Conservation (phyloP, 805 yeast species). For the Ogataea dorogensis region DNA sequence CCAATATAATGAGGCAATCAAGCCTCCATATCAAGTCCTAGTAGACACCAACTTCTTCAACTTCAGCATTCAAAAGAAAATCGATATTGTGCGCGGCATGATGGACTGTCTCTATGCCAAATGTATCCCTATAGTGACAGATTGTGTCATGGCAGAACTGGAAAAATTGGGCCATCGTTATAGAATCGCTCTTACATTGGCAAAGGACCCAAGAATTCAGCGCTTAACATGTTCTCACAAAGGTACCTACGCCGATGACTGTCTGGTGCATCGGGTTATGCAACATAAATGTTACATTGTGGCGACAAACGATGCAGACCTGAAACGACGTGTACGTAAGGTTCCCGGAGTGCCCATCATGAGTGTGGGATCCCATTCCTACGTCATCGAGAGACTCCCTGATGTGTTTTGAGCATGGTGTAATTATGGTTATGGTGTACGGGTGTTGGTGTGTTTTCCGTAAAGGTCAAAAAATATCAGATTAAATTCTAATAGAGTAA, state of each 20-base stretch:
- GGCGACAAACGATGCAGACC: constrained; percentile 96
- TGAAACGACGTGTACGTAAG: constrained; percentile 90
- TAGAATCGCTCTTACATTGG: constrained; percentile 87
- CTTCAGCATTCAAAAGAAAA: constrained; percentile 92
- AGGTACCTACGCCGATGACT: constrained; percentile 98
- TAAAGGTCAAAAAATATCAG: constrained; percentile 1
- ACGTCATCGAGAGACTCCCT: constrained; percentile 91
- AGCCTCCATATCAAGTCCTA: constrained; percentile 96
- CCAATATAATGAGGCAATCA: constrained; percentile 89
- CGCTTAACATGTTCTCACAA: constrained; percentile 87
- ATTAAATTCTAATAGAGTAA: not conserved
- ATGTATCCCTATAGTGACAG: constrained; percentile 93
- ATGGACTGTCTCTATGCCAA: constrained; percentile 95
- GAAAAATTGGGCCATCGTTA: constrained; percentile 94
- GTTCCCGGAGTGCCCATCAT: constrained; percentile 96
- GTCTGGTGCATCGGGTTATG: constrained; percentile 86
- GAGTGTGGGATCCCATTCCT: constrained; percentile 94
- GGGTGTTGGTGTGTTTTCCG: constrained; percentile 7
- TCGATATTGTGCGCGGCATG: constrained; percentile 93
- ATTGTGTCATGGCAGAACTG: constrained; percentile 97
- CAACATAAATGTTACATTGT: constrained; percentile 97
- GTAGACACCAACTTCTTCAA: constrained; percentile 97
- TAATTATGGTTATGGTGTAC: constrained; percentile 4
- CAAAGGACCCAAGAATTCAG: constrained; percentile 89
- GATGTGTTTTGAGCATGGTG: constrained; percentile 62